A percentile compares a stretch with the other conserved stretches of the same genome.
These are phyloP conservation scores for Amaranthus cruentus DNA, from an alignment of 148 eudicot genomes.

Conservation along the genomic window DNA sequence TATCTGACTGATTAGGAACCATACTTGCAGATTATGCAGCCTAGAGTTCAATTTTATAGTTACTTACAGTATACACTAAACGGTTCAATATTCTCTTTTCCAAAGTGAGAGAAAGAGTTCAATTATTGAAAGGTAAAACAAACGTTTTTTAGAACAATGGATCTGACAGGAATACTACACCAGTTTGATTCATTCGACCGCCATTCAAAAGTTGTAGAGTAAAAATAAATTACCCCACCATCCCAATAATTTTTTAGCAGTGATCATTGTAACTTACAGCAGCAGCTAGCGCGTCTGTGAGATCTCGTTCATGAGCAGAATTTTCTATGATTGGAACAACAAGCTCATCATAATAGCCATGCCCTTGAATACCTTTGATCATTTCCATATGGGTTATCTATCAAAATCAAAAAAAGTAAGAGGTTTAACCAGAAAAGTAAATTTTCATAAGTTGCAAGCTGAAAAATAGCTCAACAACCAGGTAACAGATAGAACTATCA, in stretches of 20 bases:
- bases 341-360: constrained; percentile 96
- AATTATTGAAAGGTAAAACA: not conserved
- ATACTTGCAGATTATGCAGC: not conserved
- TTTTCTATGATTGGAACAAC: constrained; percentile 96
- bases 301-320: constrained; percentile 88
- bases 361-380: constrained; percentile 98
- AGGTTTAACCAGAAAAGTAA: not conserved
- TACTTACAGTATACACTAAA: not conserved
- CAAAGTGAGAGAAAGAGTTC: not conserved
- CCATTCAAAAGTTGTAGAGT: not conserved
- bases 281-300: constrained; percentile 86
- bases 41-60: not conserved
- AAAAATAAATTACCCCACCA: not conserved
- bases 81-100: not conserved
- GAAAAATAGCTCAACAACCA: not conserved
- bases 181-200: not conserved
- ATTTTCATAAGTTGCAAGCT: not conserved
- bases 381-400: constrained; percentile 99
- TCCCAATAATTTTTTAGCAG: not conserved
- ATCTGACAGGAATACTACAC: not conserved
- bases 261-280: constrained; percentile 50
- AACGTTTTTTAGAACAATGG: not conserved
- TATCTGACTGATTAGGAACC: constrained; percentile 8
- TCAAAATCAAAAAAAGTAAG: constrained; percentile 14
- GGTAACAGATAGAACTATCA: too few species aligned